Evolutionary conservation across 1,284 basidiomycete species (phyloP), one percentile per base, ranked within the genome.

Genomic region (Hortiboletus rubellus): DNA sequence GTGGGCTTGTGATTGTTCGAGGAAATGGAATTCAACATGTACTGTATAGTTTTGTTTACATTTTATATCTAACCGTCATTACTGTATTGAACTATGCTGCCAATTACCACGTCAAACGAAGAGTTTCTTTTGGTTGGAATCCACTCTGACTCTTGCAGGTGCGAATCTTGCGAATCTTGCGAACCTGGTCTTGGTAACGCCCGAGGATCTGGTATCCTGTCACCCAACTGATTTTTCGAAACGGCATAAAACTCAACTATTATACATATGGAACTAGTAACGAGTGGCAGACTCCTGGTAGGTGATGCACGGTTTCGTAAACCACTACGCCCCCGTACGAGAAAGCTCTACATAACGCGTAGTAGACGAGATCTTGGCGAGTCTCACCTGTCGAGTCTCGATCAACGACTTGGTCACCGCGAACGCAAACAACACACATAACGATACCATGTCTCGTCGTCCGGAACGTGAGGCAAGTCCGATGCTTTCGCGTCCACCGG

Each of bases 371-470:
- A 56, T 36, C 44, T 50, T 62, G 38, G 49, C 53, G 7, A 68
- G 54, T 24, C 14, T 59, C 47, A 63, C 53, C 66, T 68, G 43
- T 51, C 57, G 9, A 27, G 27, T 27, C 5, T 36, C 42, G 38
- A 46, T 59, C 46, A 58, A 37, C 3, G 1, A 37, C 9, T 9
- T 18, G 3, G 14, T 46, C 15, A 45, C 17, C 15, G 18, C 27
- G 10, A 46, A 38, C 10, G 17, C 22, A 42, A 49, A 24, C n/a
- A 34, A 57, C 64, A 36, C 18, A 68, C 66, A 47, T 59, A 70
- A 33, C 58, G 62, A 33, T 71, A 68, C 66, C 69, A 68, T 15
- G 49, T 65, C 56, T 64, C 66, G 34, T 68, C 63, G 34, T 71
- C 66, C n/a, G 67, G 59, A 46, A 68, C 27, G 30, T 62, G 57